Base-by-base conservation (phyloP, 345 rosid species). In the Bretschneidera sinensis region DNA sequence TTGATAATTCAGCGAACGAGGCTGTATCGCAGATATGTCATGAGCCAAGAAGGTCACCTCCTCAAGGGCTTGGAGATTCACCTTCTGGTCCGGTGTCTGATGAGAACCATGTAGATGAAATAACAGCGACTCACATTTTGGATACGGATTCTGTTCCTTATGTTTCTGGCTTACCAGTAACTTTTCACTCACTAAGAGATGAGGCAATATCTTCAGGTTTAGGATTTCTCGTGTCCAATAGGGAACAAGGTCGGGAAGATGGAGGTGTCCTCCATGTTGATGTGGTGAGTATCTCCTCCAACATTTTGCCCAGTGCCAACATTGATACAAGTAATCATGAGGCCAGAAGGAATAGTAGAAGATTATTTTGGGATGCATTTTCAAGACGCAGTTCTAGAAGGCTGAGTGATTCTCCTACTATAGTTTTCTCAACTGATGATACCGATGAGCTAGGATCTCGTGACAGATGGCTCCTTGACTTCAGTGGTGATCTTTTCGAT, bases 321-420 rank as follows among this genome's bases (percentile, higher is more conserved):
- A 68, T 64, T 69, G 86, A 76, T 63, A 51, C 73, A 59, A 55
- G 72, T 64, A 59, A 45, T 58, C 78, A 56, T 57, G 85, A 80
- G 28, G 69, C 67, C 35, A 74, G 87, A 62, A 76, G 87, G 66
- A 78, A 71, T 61, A 66, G 74, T 55, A 72, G 85, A 65, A 72
- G 85, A 63, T 61, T 79, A 51, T 84, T 83, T 62, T 75, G 84
- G 79, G 87, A 81, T 74, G 83, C 85, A 50, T 74, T 82, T 71
- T 71, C 83, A 48, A 77, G 87, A 55, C 84, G 74, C 47, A 69
- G 78, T 66, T 74, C 83, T 49, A 64, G 80, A 56, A 74, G 80
- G 61, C 68, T 22, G 48, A 51, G 54, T 56, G 89, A 78, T 63
- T 65, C 79, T 56, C 78, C 82, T 19, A 54, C 76, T 55, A 59